phyloP scores from a whole-genome alignment of 805 yeast species.

The Spathaspora gorwiae region DNA sequence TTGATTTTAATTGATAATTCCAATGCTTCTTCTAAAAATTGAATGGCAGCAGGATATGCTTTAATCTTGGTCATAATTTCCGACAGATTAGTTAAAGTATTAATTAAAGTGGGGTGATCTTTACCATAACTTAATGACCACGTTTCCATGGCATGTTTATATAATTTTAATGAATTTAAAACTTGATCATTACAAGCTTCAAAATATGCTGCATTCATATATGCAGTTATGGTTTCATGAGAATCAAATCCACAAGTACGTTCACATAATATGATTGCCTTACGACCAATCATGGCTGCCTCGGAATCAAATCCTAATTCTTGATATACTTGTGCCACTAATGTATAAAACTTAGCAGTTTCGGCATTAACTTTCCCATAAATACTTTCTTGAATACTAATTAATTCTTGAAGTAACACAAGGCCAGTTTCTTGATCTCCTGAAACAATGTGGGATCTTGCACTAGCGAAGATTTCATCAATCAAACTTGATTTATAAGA shows the following conservation, averaged over 20 bases:
- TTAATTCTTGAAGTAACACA: slow-evolving; percentile 62
- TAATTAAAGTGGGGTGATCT: slow-evolving; percentile 66
- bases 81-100: slow-evolving; percentile 59
- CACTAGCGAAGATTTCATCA: slow-evolving; percentile 72
- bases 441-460: slow-evolving; percentile 36
- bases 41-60: slow-evolving; percentile 43
- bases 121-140: slow-evolving; percentile 58
- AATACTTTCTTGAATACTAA: slow-evolving; percentile 73
- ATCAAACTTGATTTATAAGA: slow-evolving; percentile 61
- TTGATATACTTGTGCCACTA: slow-evolving; percentile 62
- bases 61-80: slow-evolving; percentile 53
- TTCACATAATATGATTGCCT: slow-evolving; percentile 70
- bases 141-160: slow-evolving; percentile 53
- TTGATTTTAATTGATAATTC: slow-evolving; percentile 46
- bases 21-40: slow-evolving; percentile 51
- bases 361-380: slow-evolving; percentile 78
- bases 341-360: slow-evolving; percentile 65
- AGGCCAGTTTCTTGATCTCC: slow-evolving; percentile 52
- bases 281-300: slow-evolving; percentile 63
- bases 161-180: slow-evolving; percentile 57
- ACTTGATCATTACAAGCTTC: slow-evolving; percentile 61
- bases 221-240: slow-evolving; percentile 65
- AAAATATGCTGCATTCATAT: slow-evolving; percentile 68
- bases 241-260: slow-evolving; percentile 80
- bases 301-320: slow-evolving; percentile 52